Evolutionary conservation across 805 yeast genomes (phyloP).

Genomic region (Sugiyamaella lignohabitans): DNA sequence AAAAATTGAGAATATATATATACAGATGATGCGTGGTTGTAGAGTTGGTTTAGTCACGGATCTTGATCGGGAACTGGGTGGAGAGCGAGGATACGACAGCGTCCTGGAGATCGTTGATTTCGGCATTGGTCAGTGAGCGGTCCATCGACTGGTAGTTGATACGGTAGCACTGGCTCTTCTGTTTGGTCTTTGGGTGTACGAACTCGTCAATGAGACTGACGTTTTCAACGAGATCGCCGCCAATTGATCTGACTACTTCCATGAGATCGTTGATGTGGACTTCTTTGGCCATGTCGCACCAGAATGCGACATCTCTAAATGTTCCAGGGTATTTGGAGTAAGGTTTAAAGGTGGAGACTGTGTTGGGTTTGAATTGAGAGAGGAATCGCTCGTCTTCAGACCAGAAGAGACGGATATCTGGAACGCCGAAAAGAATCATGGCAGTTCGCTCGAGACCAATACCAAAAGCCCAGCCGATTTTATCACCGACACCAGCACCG

Average conservation of each 20-base stretch:
- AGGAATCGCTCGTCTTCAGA: constrained; percentile 70
- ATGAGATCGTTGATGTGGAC: constrained; percentile 82
- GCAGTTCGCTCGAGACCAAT: constrained; percentile 92
- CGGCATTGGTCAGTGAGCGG: constrained; percentile 77
- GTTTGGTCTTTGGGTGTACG: constrained; percentile 73
- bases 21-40: neutral
- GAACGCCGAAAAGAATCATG: constrained; percentile 90
- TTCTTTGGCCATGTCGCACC: constrained; percentile 48
- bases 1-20: neutral
- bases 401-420: constrained; percentile 94
- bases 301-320: constrained; percentile 81
- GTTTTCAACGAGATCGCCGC: constrained; percentile 84
- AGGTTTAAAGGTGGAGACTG: constrained; percentile 69
- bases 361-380: constrained; percentile 60
- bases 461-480: constrained; percentile 97
- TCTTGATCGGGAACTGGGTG: constrained; percentile 47
- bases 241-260: constrained; percentile 78
- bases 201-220: constrained; percentile 77
- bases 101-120: constrained; percentile 68
- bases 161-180: constrained; percentile 77
- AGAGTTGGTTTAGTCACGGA: too few relatives aligned
- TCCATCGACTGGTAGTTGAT: constrained; percentile 95
- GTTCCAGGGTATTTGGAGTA: constrained; percentile 90
- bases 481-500: constrained; percentile 57
- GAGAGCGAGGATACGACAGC: constrained; percentile 54